phyloP scores from a whole-genome alignment of 2,329 filamentous ascomycete species.

The Aschersonia sp. region DNA sequence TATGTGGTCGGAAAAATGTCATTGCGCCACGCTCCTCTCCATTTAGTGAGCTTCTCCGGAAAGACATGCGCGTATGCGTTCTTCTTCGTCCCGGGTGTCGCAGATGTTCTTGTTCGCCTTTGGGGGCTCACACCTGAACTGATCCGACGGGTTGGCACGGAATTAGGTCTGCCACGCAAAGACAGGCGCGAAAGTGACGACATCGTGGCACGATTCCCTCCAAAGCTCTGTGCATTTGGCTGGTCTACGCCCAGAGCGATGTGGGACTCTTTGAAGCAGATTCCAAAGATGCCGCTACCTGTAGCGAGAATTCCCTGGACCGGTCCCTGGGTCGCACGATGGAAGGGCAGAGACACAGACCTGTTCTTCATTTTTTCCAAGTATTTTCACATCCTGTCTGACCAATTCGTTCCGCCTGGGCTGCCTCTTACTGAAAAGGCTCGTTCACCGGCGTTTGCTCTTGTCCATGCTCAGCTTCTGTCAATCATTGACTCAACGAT shows the following conservation, averaged over 20 bases:
- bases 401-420: conserved; percentile 52
- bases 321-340: conserved; percentile 71
- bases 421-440: conserved; percentile 40
- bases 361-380: conserved; percentile 87
- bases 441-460: conserved; percentile 61
- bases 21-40: conserved; percentile 49
- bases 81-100: conserved; percentile 78
- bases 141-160: conserved; percentile 57
- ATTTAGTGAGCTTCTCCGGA: conserved; percentile 71
- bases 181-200: conserved; percentile 44
- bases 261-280: conserved; percentile 46
- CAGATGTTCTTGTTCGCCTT: conserved; percentile 67
- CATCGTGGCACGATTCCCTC: conserved; percentile 57
- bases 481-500: conserved; percentile 70
- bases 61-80: conserved; percentile 89
- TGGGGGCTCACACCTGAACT: conserved; percentile 60
- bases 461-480: conserved; percentile 72
- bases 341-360: conserved; percentile 79
- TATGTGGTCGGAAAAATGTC: conserved; percentile 87
- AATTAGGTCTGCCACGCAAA: conserved; percentile 48
- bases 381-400: conserved; percentile 66
- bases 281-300: conserved; percentile 49
- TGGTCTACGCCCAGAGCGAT: conserved; percentile 38
- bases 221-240: conserved; percentile 40
- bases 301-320: conserved; percentile 69